Conservation (phyloP, 345 rosid genomes). For the Eucalyptus sp. region DNA sequence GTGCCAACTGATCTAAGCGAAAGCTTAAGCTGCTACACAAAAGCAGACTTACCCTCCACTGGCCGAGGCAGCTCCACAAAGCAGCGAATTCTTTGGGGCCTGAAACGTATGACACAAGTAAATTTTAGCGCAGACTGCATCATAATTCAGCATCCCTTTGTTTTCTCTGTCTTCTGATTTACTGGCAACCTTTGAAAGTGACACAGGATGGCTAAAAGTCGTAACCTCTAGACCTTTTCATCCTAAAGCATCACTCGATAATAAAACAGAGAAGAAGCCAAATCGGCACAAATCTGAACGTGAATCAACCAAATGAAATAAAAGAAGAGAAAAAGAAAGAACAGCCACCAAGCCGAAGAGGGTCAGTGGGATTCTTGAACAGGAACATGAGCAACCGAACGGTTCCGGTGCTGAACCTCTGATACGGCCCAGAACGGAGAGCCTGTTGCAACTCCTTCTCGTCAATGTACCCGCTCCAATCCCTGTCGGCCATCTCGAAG, state of each 20-base stretch:
- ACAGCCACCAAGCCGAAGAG: slow-evolving; percentile 29
- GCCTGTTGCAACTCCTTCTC: slow-evolving; percentile 55
- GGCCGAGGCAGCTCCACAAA: slow-evolving; percentile 57
- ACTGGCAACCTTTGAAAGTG: not conserved
- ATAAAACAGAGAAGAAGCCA: not conserved
- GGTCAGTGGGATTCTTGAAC: slow-evolving; percentile 44
- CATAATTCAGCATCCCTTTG: not conserved
- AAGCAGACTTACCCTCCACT: slow-evolving; percentile 42
- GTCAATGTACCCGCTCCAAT: slow-evolving; percentile 53
- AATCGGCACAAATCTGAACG: not conserved
- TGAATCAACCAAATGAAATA: not conserved
- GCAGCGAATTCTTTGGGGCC: slow-evolving; percentile 54
- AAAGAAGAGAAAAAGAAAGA: not conserved
- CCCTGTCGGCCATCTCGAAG: slow-evolving; percentile 49
- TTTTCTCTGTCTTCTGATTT: not conserved
- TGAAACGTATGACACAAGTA: not conserved
- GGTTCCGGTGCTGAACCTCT: slow-evolving; percentile 34
- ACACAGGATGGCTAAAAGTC: not conserved
- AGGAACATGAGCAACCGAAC: slow-evolving; percentile 52
- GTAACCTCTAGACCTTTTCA: not conserved
- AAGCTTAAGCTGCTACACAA: not conserved
- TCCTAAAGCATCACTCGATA: not conserved
- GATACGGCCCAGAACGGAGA: slow-evolving; percentile 30
- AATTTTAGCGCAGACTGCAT: not conserved
- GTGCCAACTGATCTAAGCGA: not conserved